Evolutionary conservation across 306 rosid species (phyloP).

Genomic region (Geum urbanum): DNA sequence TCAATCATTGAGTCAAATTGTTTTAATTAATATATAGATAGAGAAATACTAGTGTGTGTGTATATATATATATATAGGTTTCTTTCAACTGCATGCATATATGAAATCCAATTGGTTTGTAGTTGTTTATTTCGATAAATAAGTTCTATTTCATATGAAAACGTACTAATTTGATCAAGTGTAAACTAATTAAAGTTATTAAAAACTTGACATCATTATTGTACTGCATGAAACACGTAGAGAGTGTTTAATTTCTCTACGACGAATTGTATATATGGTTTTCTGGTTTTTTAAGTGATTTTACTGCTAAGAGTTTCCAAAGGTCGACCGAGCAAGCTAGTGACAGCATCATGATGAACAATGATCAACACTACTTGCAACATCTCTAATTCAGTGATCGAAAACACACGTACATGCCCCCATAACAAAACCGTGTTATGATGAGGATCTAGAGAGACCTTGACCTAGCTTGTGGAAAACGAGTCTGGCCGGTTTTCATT

Average conservation of each 20-base stretch:
- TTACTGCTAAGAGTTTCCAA: neutral
- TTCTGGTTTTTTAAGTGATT: neutral
- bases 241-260: no score
- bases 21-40: neutral
- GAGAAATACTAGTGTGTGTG: neutral
- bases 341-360: neutral
- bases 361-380: neutral
- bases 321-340: neutral
- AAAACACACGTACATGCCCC: neutral
- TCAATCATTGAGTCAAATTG: neutral
- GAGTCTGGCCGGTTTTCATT: neutral
- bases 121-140: neutral
- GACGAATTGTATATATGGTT: neutral
- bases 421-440: neutral
- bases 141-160: no score
- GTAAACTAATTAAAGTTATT: no score
- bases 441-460: neutral
- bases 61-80: no score
- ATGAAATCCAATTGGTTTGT: neutral
- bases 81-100: no score
- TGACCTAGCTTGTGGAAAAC: slow-evolving; percentile 1
- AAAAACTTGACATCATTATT: no score
- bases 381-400: neutral
- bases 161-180: no score
- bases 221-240: no score